phyloP scores from a whole-genome alignment of 768 basidiomycete genomes.

The Dentipellis fragilis region DNA sequence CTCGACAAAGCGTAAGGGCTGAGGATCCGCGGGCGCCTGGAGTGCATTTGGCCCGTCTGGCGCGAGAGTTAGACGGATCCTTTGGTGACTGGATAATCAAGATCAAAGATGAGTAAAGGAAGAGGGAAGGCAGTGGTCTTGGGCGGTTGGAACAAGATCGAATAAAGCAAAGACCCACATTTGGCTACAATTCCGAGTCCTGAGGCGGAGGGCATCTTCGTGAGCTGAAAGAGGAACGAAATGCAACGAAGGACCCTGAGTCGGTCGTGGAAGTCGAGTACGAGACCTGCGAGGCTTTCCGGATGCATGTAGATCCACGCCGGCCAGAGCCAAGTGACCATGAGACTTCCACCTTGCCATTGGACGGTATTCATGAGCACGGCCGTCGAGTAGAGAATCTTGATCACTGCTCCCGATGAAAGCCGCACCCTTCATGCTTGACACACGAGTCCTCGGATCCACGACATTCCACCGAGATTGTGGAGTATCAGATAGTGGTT shows the following conservation, averaged over 20 bases:
- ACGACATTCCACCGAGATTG: neutral
- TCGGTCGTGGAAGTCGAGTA: too few species aligned
- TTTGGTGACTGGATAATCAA: neutral
- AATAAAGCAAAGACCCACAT: neutral
- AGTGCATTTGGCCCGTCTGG: too few species aligned
- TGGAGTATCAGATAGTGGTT: too few species aligned
- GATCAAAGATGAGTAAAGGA: neutral
- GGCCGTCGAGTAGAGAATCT: too few species aligned
- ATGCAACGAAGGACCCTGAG: neutral
- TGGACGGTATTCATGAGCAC: neutral
- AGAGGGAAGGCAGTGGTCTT: neutral
- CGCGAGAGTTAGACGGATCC: neutral
- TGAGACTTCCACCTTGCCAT: neutral
- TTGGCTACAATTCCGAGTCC: neutral
- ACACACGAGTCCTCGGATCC: neutral
- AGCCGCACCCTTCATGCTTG: too few species aligned
- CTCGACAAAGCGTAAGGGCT: too few species aligned
- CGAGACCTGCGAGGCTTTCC: too few species aligned
- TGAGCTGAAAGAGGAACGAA: neutral
- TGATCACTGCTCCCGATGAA: too few species aligned
- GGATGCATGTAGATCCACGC: too few species aligned
- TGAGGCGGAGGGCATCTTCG: neutral
- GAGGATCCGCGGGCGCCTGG: too few species aligned
- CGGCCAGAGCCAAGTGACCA: neutral
- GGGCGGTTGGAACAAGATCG: neutral